Percentiles rank a stretch among this genome's conserved stretches.
Evolutionary conservation across 2,329 filamentous ascomycete genomes (phyloP).

Genomic region (Thielaviopsis euricoi): DNA sequence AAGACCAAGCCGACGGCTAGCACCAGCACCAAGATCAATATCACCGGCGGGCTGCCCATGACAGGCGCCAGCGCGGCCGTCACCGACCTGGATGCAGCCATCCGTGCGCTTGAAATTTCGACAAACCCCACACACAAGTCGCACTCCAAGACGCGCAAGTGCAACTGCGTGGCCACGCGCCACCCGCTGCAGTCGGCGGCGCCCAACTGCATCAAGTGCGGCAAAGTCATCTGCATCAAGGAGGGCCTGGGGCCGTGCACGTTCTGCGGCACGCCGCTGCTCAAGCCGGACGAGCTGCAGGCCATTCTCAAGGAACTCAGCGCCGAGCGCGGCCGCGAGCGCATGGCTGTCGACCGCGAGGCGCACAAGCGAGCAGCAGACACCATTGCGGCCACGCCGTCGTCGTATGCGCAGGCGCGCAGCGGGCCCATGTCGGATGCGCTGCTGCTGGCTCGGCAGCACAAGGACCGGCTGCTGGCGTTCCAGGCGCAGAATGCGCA

Average conservation of each 20-base stretch:
- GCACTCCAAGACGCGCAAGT: conserved; percentile 46
- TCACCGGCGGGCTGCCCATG: conserved; percentile 67
- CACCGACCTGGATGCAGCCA: conserved; percentile 60
- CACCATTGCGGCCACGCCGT: conserved; percentile 44
- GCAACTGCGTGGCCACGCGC: conserved; percentile 73
- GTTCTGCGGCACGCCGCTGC: conserved; percentile 62
- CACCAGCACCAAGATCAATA: conserved; percentile 56
- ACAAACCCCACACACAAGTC: conserved; percentile 59
- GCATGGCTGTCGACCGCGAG: conserved; percentile 65
- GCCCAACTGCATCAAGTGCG: conserved; percentile 82
- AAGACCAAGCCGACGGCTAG: conserved; percentile 17
- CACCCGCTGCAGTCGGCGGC: conserved; percentile 83
- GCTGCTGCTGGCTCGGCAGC: conserved; percentile 52
- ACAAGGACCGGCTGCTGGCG: conserved; percentile 62
- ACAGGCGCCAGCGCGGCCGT: conserved; percentile 62
- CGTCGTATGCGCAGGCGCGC: conserved; percentile 39
- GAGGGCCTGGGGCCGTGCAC: conserved; percentile 91
- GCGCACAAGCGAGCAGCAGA: conserved; percentile 48
- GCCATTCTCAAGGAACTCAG: conserved; percentile 71
- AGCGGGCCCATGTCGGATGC: conserved; percentile 21
- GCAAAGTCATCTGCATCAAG: conserved; percentile 88
- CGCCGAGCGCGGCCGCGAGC: conserved; percentile 74
- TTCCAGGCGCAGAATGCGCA: conserved; percentile 78
- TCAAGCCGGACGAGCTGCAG: conserved; percentile 59
- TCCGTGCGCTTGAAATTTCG: conserved; percentile 75